Conservation (phyloP, 2,329 filamentous ascomycete species). For the Chrysosporium queenslandicum region DNA sequence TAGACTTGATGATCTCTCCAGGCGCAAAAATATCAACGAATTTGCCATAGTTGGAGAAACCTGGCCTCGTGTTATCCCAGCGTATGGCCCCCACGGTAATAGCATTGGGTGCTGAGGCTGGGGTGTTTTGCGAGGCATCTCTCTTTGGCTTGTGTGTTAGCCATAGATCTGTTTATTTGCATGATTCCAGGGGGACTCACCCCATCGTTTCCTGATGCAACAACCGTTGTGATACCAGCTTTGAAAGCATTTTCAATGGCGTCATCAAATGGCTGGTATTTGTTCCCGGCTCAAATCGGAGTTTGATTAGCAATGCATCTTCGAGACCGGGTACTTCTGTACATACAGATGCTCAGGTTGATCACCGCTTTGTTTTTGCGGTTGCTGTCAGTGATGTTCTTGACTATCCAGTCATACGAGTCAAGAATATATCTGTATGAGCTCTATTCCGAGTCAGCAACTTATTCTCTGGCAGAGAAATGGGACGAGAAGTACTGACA, state of each 20-base stretch:
- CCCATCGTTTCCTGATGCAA: constrained; percentile 11
- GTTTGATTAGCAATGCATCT: neutral
- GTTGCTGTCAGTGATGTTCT: constrained; percentile 11
- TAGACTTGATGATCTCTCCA: constrained; percentile 42
- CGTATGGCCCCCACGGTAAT: constrained; percentile 34
- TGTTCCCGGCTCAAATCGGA: constrained; percentile 1
- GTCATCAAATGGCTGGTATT: constrained; percentile 12
- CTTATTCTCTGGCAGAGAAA: neutral
- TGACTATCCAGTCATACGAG: constrained; percentile 14
- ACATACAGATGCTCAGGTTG: constrained; percentile 14
- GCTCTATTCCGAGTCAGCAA: constrained; percentile 4
- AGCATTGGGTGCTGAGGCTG: constrained; percentile 31
- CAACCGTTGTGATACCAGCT: constrained; percentile 13
- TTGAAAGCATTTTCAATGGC: constrained; percentile 12
- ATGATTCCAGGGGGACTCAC: neutral
- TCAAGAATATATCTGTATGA: constrained; percentile 13
- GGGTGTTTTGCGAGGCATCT: constrained; percentile 28
- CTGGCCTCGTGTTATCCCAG: constrained; percentile 25
- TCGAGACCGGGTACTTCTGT: neutral
- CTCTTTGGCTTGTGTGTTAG: constrained; percentile 4
- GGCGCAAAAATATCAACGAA: constrained; percentile 50
- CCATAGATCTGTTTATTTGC: neutral
- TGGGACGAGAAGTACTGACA: neutral
- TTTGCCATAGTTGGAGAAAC: constrained; percentile 35
- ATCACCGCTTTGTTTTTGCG: constrained; percentile 12